Evolutionary conservation across 108 stramenopile species (phyloP).

Genomic region (Phaeodactylum tricornutum): DNA sequence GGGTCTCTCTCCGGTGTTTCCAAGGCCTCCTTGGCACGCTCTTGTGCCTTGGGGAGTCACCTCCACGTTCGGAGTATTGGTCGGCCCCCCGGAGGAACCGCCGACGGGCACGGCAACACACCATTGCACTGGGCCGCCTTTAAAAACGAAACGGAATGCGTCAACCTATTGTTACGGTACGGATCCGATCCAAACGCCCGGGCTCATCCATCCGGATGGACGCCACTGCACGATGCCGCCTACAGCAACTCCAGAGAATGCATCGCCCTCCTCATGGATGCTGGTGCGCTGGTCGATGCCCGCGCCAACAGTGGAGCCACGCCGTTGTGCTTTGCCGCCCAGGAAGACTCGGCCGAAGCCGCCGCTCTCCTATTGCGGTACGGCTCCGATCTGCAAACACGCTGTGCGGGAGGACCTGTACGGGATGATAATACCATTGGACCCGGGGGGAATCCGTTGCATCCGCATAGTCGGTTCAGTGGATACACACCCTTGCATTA

Average conservation of each 20-base stretch:
- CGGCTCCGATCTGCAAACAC: slow-evolving; percentile 61
- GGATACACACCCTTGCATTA: slow-evolving; percentile 84
- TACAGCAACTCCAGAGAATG: slow-evolving; percentile 68
- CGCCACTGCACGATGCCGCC: slow-evolving; percentile 80
- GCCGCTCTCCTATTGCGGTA: slow-evolving; percentile 43
- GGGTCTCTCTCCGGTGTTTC: slow-evolving; percentile 24
- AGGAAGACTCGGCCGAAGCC: slow-evolving; percentile 64
- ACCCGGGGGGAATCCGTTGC: slow-evolving; percentile 26
- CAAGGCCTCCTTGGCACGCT: slow-evolving; percentile 31
- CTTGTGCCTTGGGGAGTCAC: slow-evolving; percentile 23
- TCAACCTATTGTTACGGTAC: slow-evolving; percentile 50
- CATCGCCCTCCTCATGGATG: slow-evolving; percentile 48
- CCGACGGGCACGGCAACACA: slow-evolving; percentile 83
- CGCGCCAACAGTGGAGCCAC: slow-evolving; percentile 72
- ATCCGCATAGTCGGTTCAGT: slow-evolving; percentile 68
- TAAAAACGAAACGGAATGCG: slow-evolving; percentile 64
- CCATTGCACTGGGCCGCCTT: slow-evolving; percentile 85
- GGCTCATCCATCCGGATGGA: slow-evolving; percentile 83
- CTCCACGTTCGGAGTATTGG: not conserved
- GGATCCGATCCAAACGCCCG: slow-evolving; percentile 61
- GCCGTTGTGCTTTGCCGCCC: slow-evolving; percentile 81
- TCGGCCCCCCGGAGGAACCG: slow-evolving; percentile 7
- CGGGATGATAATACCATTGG: slow-evolving; percentile 6
- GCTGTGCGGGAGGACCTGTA: slow-evolving; percentile 53
- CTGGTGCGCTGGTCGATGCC: slow-evolving; percentile 71